Evolutionary conservation across 1,284 basidiomycete species (phyloP).

Genomic region (Tremellales sp.): DNA sequence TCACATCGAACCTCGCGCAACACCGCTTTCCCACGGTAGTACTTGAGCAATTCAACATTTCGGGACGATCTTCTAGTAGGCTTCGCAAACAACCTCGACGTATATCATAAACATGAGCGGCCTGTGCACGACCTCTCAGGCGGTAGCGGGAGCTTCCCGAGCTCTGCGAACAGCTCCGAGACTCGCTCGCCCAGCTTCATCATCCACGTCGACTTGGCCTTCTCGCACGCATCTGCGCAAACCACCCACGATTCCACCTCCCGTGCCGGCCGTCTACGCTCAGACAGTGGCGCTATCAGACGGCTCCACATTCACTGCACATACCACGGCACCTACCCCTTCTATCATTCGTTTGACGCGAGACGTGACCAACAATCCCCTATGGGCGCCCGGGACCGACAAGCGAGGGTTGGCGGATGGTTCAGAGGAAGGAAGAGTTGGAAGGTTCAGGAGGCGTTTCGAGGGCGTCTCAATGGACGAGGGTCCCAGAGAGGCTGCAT

Average conservation of each 20-base stretch:
- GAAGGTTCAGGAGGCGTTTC: slow-evolving; percentile 72
- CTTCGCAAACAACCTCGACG: not conserved
- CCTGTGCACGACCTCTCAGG: not conserved
- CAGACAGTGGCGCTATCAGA: slow-evolving; percentile 77
- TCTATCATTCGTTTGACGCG: slow-evolving; percentile 64
- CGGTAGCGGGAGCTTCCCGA: too few relatives aligned
- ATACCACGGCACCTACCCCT: slow-evolving; percentile 76
- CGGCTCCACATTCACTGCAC: slow-evolving; percentile 78
- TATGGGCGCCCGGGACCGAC: slow-evolving; percentile 59
- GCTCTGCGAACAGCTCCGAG: too few relatives aligned
- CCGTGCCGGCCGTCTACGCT: slow-evolving; percentile 74
- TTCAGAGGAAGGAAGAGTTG: slow-evolving; percentile 67
- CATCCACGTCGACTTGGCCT: slow-evolving; percentile 36
- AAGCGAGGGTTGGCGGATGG: slow-evolving; percentile 57
- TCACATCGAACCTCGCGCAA: not conserved
- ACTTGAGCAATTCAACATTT: not conserved
- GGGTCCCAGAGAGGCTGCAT: slow-evolving; percentile 8
- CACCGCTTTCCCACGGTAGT: not conserved
- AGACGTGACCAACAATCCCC: slow-evolving; percentile 77
- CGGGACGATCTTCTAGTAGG: not conserved
- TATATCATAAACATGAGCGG: not conserved
- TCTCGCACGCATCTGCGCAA: slow-evolving; percentile 40
- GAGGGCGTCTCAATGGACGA: slow-evolving; percentile 46
- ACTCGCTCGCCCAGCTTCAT: slow-evolving; percentile 12
- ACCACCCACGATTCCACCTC: slow-evolving; percentile 63